These are phyloP conservation scores for Globisporangium emineosum DNA, from an alignment of 352 stramenopile genomes.

Conservation along the genomic window DNA sequence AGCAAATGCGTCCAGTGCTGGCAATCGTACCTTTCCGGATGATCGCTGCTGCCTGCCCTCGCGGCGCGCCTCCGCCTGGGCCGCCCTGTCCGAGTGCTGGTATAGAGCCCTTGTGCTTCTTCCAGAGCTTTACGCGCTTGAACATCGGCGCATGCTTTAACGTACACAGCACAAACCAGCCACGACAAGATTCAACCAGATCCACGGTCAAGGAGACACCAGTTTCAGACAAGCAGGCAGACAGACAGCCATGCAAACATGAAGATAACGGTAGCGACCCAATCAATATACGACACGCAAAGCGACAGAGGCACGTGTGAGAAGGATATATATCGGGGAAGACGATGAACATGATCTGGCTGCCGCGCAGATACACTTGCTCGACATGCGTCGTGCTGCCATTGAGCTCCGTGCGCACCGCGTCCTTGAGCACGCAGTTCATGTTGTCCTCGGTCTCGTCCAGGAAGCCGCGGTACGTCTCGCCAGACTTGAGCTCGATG, in stretches of 20 bases:
- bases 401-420: slow-evolving; percentile 77
- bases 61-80: slow-evolving; percentile 46
- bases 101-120: slow-evolving; percentile 82
- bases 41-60: slow-evolving; percentile 75
- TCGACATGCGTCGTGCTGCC: slow-evolving; percentile 79
- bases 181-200: slow-evolving; percentile 15
- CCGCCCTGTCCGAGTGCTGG: slow-evolving; percentile 69
- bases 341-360: slow-evolving; percentile 86
- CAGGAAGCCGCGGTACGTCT: slow-evolving; percentile 82
- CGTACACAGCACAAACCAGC: slow-evolving; percentile 29
- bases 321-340: slow-evolving; percentile 89
- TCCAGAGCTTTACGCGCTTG: slow-evolving; percentile 86
- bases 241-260: slow-evolving; percentile 4
- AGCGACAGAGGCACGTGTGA: slow-evolving; percentile 13
- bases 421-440: slow-evolving; percentile 88
- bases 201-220: slow-evolving; percentile 24
- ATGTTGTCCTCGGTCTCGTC: slow-evolving; percentile 90
- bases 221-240: slow-evolving; percentile 25
- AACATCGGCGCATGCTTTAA: slow-evolving; percentile 88
- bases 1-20: neutral
- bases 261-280: neutral
- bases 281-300: neutral
- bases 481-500: slow-evolving; percentile 84
- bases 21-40: slow-evolving; percentile 59
- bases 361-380: slow-evolving; percentile 82